Percentiles rank a stretch among this genome's conserved stretches.
These are phyloP conservation scores for Cladosporium cucumerinum DNA, from an alignment of 2,329 filamentous ascomycete species.

Conservation along the genomic window DNA sequence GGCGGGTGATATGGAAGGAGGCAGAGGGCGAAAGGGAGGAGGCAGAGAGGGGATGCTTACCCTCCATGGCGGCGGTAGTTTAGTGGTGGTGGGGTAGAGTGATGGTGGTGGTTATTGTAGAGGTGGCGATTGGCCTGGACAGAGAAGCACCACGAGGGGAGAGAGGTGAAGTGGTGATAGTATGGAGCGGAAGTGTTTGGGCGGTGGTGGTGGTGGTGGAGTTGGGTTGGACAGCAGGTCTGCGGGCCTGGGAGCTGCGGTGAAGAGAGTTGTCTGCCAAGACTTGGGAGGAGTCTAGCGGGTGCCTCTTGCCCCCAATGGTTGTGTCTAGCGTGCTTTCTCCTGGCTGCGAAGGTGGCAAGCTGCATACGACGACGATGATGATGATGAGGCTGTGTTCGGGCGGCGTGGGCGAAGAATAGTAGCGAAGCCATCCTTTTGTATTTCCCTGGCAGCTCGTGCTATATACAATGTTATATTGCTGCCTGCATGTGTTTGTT, in stretches of 20 bases:
- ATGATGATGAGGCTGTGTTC: constrained; percentile 6
- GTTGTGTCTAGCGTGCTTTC: constrained; percentile 9
- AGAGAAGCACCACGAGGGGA: neutral
- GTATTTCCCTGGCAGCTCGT: neutral
- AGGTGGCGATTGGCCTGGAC: neutral
- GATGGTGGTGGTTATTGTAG: constrained; percentile 1
- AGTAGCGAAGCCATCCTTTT: neutral
- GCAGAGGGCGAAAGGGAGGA: constrained; percentile 13
- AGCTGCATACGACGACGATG: neutral
- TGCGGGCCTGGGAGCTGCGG: constrained; percentile 10
- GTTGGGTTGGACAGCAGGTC: neutral
- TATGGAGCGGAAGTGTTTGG: neutral
- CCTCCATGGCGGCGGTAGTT: constrained; percentile 27
- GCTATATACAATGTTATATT: constrained; percentile 6
- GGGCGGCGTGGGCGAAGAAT: neutral
- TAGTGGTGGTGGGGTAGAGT: constrained; percentile 1
- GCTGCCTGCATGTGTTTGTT: neutral
- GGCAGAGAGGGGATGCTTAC: constrained; percentile 21
- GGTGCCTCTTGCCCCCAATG: constrained; percentile 5
- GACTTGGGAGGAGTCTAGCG: neutral
- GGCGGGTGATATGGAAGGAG: neutral
- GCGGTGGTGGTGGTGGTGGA: constrained; percentile 11
- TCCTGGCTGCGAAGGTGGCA: constrained; percentile 4
- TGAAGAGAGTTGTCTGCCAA: constrained; percentile 9
- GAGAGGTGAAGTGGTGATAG: neutral